Percentiles rank a stretch among this genome's conserved stretches.
Evolutionary conservation across 768 basidiomycete species (phyloP).

Genomic region (Inosperma sp.): DNA sequence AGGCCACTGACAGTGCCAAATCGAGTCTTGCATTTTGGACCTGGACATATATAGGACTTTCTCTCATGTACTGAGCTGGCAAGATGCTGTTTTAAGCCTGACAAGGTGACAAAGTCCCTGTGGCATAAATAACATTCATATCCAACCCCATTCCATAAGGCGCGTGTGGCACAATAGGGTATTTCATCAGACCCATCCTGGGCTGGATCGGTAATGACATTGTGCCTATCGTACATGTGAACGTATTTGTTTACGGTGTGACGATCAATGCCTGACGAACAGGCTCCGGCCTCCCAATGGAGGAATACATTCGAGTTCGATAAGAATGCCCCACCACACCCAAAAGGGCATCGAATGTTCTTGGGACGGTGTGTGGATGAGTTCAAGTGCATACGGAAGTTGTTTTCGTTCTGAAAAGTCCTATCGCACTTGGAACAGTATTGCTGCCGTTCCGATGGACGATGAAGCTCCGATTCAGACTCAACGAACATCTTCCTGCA

Average conservation of each 20-base stretch:
- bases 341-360: slow-evolving; percentile 30
- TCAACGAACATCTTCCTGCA: slow-evolving; percentile 43
- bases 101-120: slow-evolving; percentile 48
- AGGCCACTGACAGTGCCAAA: slow-evolving; percentile 52
- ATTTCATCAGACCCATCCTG: slow-evolving; percentile 26
- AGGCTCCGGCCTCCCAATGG: slow-evolving; percentile 56
- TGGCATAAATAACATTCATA: too few species aligned
- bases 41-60: slow-evolving; percentile 50
- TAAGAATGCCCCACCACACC: slow-evolving; percentile 48
- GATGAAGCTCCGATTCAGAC: slow-evolving; percentile 36
- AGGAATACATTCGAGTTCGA: slow-evolving; percentile 47
- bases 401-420: slow-evolving; percentile 30
- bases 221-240: slow-evolving; percentile 35
- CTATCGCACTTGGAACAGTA: slow-evolving; percentile 46
- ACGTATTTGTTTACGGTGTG: slow-evolving; percentile 38
- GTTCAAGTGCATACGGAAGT: slow-evolving; percentile 38
- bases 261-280: slow-evolving; percentile 41
- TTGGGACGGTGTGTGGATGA: slow-evolving; percentile 45
- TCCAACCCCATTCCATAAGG: slow-evolving; percentile 36
- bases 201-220: slow-evolving; percentile 49
- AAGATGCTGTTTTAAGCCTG: slow-evolving; percentile 47
- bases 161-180: slow-evolving; percentile 25
- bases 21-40: slow-evolving; percentile 33
- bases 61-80: slow-evolving; percentile 53
- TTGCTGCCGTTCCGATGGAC: slow-evolving; percentile 38